Evolutionary conservation across 2,329 filamentous ascomycete genomes (phyloP).

Genomic region (Elsinoe australis): DNA sequence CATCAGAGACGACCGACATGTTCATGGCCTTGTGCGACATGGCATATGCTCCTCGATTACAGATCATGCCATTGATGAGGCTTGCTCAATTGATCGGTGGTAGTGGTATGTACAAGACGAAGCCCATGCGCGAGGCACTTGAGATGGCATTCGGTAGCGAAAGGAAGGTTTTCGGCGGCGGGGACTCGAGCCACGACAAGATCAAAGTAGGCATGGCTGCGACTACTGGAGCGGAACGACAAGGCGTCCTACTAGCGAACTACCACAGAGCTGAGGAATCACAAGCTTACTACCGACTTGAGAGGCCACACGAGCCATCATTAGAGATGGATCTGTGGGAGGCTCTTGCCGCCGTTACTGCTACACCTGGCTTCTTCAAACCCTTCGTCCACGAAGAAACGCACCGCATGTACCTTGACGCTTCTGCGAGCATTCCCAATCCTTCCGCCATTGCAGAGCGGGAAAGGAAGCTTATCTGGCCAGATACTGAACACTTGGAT

Average conservation of each 20-base stretch:
- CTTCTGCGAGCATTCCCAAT: slow-evolving; percentile 45
- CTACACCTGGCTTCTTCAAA: slow-evolving; percentile 46
- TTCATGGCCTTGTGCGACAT: slow-evolving; percentile 35
- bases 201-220: slow-evolving; percentile 39
- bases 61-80: slow-evolving; percentile 31
- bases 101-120: slow-evolving; percentile 29
- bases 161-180: slow-evolving; percentile 34
- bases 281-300: slow-evolving; percentile 33
- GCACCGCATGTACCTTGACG: slow-evolving; percentile 43
- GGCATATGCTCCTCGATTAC: slow-evolving; percentile 37
- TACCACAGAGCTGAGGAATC: slow-evolving; percentile 35
- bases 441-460: slow-evolving; percentile 45
- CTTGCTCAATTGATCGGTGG: slow-evolving; percentile 27
- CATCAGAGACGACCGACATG: slow-evolving; percentile 34
- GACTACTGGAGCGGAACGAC: slow-evolving; percentile 34
- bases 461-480: slow-evolving; percentile 34
- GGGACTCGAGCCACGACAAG: slow-evolving; percentile 15
- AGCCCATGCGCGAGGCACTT: slow-evolving; percentile 31
- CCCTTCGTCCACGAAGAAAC: slow-evolving; percentile 44
- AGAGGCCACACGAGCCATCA: slow-evolving; percentile 33
- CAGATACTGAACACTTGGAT: slow-evolving; percentile 24
- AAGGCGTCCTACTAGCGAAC: slow-evolving; percentile 39
- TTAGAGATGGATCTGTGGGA: slow-evolving; percentile 45
- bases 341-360: slow-evolving; percentile 45
- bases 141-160: slow-evolving; percentile 33